Evolutionary conservation across 768 basidiomycete species (phyloP), one percentile per base, ranked within the genome.

Genomic region (Exidia glandulosa): DNA sequence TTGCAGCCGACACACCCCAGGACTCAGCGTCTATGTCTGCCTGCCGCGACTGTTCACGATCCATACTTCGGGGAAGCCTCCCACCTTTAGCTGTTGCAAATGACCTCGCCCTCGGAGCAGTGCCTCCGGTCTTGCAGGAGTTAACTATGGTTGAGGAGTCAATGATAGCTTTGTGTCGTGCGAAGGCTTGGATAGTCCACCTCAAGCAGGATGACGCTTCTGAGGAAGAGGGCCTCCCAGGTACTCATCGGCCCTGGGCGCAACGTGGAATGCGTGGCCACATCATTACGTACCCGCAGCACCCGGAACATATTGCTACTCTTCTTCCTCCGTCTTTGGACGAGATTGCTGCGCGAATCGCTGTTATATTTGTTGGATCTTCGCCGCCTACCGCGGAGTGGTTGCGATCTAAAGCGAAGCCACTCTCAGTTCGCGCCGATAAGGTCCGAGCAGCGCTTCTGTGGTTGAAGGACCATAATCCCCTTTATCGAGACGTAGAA

Each of bases 341-440:
- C 12, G 75, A 76, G 0, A 67, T 76, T 10, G 41, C 68, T 0
- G 64, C 71, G 0, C 71, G 71, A 2, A 71, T 77, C 1, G 77
- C 76, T 62, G 70, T 79, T 1, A 41, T 78, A 0, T 78, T 78
- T 63, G 62, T 75, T n/a, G 76, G 76, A 0, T 69, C 74, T 0
- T 3, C n/a, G 0, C 54, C 59, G 0, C 75, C 74, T 0, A 58
- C 63, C 10, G 7, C 16, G 0, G 64, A 72, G 48, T 76, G 74
- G 75, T 37, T 77, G 25, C 61, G 54, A 47, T 66, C 1, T 23
- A 23, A 32, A 64, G 57, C 27, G 54, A 63, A 36, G 2, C 66
- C 65, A 1, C 57, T 67, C 3, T 59, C 64, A 10, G 66, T 63
- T 6, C 23, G 58, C n/a, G 29, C 29, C 27, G 10, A 13, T 19